Evolutionary conservation across 2,329 filamentous ascomycete species (phyloP), one percentile per base, ranked within the genome.

Genomic region (Aspergillus sp.): DNA sequence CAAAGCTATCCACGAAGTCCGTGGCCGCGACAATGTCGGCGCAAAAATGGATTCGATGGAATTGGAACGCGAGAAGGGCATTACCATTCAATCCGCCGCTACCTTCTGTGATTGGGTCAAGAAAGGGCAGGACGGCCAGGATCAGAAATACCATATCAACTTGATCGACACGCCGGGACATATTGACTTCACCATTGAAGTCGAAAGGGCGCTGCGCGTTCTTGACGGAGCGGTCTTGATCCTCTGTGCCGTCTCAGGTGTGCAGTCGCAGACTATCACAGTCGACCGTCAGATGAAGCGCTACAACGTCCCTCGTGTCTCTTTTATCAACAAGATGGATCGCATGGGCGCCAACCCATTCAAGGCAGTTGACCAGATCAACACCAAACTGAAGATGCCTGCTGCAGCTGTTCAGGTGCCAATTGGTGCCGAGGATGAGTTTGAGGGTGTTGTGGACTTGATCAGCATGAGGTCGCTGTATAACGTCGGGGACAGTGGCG

Each of bases 11-110:
- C 91, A 98, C 68, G 91, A 98, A 66, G 91, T 98, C 26, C 78
- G 91, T 53, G 58, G 58, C 32, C 88, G 89, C 56, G 91, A 98
- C 72, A 77, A 83, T 22, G 86, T 95, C 25, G 91, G 91, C 44
- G 91, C 91, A 40, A 98, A 98, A 70, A 98, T 98, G 91, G 91
- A 98, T 69, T 95, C 88, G 15, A 98, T 98, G 91, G 91, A 98
- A 50, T 71, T 98, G 47, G 91, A 98, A 67, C 75, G 91, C 63
- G 91, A 96, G 62, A 94, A 95, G 69, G 91, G 91, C 52, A 98
- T 98, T 60, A 98, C 91, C 36, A 98, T 98, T 53, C 89, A 98
- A 63, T 96, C 89, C 47, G 91, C 91, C 8, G 91, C 91, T 15
- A 98, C 91, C 1, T 98, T 94, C 61, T 93, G 86, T 62, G 88